phyloP scores from a whole-genome alignment of 257 asterid genomes.

The Nicotiana sylvestris region DNA sequence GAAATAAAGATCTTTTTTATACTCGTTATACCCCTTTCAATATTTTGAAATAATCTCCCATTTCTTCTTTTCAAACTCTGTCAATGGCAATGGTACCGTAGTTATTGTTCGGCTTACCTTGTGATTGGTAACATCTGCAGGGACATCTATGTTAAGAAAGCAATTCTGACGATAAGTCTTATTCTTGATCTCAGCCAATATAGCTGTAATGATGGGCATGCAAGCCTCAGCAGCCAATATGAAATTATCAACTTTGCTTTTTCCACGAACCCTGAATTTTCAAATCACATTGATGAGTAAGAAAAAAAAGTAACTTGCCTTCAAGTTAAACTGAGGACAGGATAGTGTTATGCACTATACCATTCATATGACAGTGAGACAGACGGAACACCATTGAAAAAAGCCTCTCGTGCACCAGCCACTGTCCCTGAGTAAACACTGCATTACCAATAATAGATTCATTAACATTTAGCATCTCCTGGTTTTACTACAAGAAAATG shows the following conservation, averaged over 20 bases:
- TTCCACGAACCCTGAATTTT: slow-evolving; percentile 54
- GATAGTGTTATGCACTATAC: slow-evolving; percentile 25
- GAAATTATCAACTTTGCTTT: slow-evolving; percentile 47
- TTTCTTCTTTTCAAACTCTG: background rate
- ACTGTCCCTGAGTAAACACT: slow-evolving; percentile 92
- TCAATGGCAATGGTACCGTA: background rate
- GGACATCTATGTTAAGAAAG: slow-evolving; percentile 75
- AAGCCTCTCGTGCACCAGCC: slow-evolving; percentile 97
- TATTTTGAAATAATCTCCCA: background rate
- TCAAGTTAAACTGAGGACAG: background rate
- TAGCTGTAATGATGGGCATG: slow-evolving; percentile 54
- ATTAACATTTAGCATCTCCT: background rate
- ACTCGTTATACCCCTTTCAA: background rate
- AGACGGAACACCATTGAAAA: slow-evolving; percentile 66
- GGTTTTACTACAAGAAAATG: background rate
- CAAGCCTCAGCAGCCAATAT: slow-evolving; percentile 80
- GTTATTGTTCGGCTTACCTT: slow-evolving; percentile 38
- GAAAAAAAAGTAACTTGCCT: background rate
- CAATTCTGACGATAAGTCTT: slow-evolving; percentile 49
- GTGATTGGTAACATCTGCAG: slow-evolving; percentile 56
- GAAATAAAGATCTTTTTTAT: background rate
- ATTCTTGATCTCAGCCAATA: slow-evolving; percentile 51
- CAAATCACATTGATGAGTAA: slow-evolving; percentile 3
- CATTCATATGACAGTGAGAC: slow-evolving; percentile 83
- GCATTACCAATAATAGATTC: slow-evolving; percentile 24